A percentile compares a stretch with the other conserved stretches of the same genome.
These are phyloP conservation scores for Physcia stellaris DNA, from an alignment of 495 filamentous ascomycete genomes.

Conservation along the genomic window DNA sequence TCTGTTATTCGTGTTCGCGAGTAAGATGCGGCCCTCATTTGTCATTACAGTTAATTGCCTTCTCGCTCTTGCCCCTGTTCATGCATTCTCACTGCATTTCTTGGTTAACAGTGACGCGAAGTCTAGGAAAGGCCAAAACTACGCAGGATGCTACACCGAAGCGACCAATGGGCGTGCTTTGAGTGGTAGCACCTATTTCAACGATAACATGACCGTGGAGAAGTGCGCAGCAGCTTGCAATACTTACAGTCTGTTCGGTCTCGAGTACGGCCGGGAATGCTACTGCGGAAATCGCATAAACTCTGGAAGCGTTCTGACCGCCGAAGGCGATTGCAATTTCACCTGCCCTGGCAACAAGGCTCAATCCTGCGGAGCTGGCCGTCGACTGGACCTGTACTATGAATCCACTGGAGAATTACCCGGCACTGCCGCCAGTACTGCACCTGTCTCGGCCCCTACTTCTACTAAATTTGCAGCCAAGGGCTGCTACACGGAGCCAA, in stretches of 20 bases:
- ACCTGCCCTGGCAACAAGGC: constrained; percentile 3
- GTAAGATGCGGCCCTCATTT: no score
- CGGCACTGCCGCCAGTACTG: no score
- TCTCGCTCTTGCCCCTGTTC: no score
- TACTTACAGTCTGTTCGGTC: constrained; percentile 19
- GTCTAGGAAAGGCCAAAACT: neutral
- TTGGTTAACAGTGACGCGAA: no score
- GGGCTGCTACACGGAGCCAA: constrained; percentile 34
- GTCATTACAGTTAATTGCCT: no score
- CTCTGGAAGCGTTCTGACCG: constrained; percentile 2
- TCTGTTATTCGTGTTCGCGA: no score
- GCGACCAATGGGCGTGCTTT: constrained; percentile 17
- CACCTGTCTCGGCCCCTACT: no score
- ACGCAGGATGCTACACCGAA: constrained; percentile 17
- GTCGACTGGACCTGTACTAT: constrained; percentile 1
- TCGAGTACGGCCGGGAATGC: no score
- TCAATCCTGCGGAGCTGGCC: constrained; percentile 7
- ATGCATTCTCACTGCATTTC: no score
- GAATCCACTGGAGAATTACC: no score
- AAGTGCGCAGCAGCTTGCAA: constrained; percentile 20
- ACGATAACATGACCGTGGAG: constrained; percentile 20
- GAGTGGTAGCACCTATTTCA: constrained; percentile 7
- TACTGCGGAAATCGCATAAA: constrained; percentile 19
- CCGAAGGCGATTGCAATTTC: constrained; percentile 2
- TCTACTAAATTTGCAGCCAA: constrained; percentile 4